Evolutionary conservation across 1,284 basidiomycete genomes (phyloP).

Genomic region (Takashimella tepidaria): DNA sequence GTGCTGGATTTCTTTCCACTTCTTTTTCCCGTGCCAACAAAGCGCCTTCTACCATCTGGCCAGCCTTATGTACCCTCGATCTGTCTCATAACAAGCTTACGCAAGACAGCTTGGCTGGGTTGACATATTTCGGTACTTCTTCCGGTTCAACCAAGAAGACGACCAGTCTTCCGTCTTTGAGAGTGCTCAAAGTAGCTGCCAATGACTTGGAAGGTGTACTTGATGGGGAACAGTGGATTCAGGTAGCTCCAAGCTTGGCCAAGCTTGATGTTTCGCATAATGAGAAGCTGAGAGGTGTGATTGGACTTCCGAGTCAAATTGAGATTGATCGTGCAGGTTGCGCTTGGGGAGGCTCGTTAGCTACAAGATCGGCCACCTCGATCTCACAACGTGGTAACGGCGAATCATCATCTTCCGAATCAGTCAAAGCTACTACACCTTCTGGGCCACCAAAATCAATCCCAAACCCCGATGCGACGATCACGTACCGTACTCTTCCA

Average conservation of each 20-base stretch:
- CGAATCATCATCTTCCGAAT: conserved; percentile 6
- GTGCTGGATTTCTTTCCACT: conserved; percentile 40
- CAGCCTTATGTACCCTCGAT: conserved; percentile 31
- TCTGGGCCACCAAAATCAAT: neutral
- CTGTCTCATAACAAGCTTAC: conserved; percentile 34
- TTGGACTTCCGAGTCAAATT: conserved; percentile 18
- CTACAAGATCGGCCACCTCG: conserved; percentile 1
- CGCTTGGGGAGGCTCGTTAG: conserved; percentile 7
- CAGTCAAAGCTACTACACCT: conserved; percentile 3
- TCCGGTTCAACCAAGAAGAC: neutral
- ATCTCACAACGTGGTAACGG: neutral
- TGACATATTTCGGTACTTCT: conserved; percentile 3
- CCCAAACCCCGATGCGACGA: conserved; percentile 30
- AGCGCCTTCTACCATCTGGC: conserved; percentile 22
- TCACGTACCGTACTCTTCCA: conserved; percentile 33
- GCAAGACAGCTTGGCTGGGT: conserved; percentile 16
- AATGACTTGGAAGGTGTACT: conserved; percentile 31
- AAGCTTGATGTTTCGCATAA: conserved; percentile 27
- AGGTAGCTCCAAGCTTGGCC: conserved; percentile 25
- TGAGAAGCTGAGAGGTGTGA: conserved; percentile 18
- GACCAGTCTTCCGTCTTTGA: conserved; percentile 18
- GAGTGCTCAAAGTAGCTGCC: conserved; percentile 29
- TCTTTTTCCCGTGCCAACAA: conserved; percentile 32
- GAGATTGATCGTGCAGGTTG: conserved; percentile 33
- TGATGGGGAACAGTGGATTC: conserved; percentile 8